Evolutionary conservation across 176 grass and related monocot species (phyloP), one percentile per base, ranked within the genome.

Genomic region (Tillandsia fasciculata): DNA sequence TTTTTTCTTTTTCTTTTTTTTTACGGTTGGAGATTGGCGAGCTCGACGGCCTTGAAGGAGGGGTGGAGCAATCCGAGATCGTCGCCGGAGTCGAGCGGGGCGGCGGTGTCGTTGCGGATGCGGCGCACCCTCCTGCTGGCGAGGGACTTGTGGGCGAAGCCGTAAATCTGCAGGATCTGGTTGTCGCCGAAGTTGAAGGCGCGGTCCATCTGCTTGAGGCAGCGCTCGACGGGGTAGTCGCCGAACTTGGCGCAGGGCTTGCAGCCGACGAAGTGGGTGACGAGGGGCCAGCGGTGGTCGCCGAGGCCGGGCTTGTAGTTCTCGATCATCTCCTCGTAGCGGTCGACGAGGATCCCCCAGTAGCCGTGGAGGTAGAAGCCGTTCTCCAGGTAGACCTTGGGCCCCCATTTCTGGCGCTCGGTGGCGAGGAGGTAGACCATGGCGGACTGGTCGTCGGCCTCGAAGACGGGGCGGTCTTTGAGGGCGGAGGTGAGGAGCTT

Each of bases 181-280:
- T 99, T 99, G 79, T 99, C 95, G 51, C 90, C 95, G 28, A 99
- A 99, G 72, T 99, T 94, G 78, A 99, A 99, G 0, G 95, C 84
- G 14, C 95, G 89, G 15, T 99, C 95, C 95, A 99, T 99, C 78
- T 99, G 90, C 75, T 99, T 99, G 64, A 99, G 87, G 67, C 95
- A 99, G 11, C 95, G 85, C 77, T 94, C 90, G 0, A 99, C 95
- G 0, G 95, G 87, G 53, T 99, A 99, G 83, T 99, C 95, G 6
- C 95, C 90, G 68, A 99, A 93, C 64, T 99, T 94, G 12, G 84
- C 90, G 18, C 95, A 99, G 0, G 95, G 95, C 72, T 99, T 99
- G 84, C 95, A 99, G 2, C 95, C 95, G 56, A 99, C 95, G 49
- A 99, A 99, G 80, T 99, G 95, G 8, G 95, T 99, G 58, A 99